Evolutionary conservation across 805 yeast species (phyloP), one percentile per base, ranked within the genome.

Genomic region (Kluyveromyces siamensis): DNA sequence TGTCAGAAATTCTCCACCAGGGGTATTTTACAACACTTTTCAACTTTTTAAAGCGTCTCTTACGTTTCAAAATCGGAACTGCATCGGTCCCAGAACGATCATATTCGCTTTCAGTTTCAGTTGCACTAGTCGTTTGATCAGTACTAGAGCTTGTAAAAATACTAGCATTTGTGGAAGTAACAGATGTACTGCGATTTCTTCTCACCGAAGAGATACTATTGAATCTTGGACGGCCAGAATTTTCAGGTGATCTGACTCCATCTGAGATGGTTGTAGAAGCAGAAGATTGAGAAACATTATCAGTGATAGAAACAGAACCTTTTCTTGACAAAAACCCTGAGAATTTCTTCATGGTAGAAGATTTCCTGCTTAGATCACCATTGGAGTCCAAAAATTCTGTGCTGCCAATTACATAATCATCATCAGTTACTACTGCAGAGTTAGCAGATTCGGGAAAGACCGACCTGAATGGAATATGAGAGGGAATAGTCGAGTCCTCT

Each of bases 1-100:
- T 72, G 66, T 93, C 98, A 52, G 95, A 87, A 35, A 90, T 79
- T 53, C 86, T 75, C 98, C 98, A 91, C 58, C 73, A 85, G 17
- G 91, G 89, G 41, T 75, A 67, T 49, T 78, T 79, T 2, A 72
- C 59, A 16, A 77, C 70, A 16, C 82, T 73, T 4, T 80, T 76
- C 10, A 84, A 67, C 56, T 76, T 81, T 58, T 76, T 81, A 64
- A 73, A 63, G 58, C 59, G 71, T 63, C 54, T 70, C 64, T 53
- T 65, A 59, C 25, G 55, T 42, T 47, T 45, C 14, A 9, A 6
- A 8, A 11, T 17, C 4, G 38, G 11, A 19, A 16, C 11, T 4
- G 17, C 27, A 14, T 43, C 45, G 3, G 17, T 13, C 8, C 36
- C 52, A 19, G 36, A 17, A 33, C 7, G 21, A 14, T n/a, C 37